Evolutionary conservation across 768 basidiomycete genomes (phyloP), one percentile per base, ranked within the genome.

Genomic region (Wakefieldia striispora): DNA sequence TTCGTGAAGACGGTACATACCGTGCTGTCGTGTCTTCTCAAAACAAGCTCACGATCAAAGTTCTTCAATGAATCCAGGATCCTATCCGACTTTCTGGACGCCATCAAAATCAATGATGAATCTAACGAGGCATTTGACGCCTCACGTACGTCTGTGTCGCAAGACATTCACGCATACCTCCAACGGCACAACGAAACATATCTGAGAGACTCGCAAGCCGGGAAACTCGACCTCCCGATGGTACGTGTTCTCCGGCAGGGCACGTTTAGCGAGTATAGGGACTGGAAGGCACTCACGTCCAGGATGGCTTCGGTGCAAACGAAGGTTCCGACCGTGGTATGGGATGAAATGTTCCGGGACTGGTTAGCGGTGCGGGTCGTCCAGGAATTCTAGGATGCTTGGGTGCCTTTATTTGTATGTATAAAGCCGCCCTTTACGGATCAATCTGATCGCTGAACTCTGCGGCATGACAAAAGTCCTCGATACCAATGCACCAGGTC

Each of bases 1-100:
- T 63, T 21, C 51, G 48, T 9, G 40, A 64, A 29, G 56, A 58
- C 62, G 31, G 54, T 52, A 35, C n/a, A n/a, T n/a, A 43, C 51
- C 31, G 52, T 61, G 48, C 62, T 63, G 29, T 56, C 56, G 13
- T 56, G 64, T 21, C 56, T 63, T 43, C 53, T 56, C 40, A 43
- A 56, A 19, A 53, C 55, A 7, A 63, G 61, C 26, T 53, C 59
- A 7, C 35, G 38, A 26, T 57, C 62, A 4, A 47, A 48, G 0
- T 61, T 48, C 42, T 63, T 61, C 17, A 51, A 54, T 16, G 44
- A 58, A 36, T 47, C 59, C 14, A 29, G 41, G 1, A 23, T 48
- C 20, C 54, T 63, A 21, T 45, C 56, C n/a, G 27, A 43, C 27
- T 53, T 63, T 29, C 58, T 58, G 1, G 34, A 27, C 9, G 46